phyloP scores from a whole-genome alignment of 2,329 filamentous ascomycete genomes.

The Hymenoscyphus repandus region DNA sequence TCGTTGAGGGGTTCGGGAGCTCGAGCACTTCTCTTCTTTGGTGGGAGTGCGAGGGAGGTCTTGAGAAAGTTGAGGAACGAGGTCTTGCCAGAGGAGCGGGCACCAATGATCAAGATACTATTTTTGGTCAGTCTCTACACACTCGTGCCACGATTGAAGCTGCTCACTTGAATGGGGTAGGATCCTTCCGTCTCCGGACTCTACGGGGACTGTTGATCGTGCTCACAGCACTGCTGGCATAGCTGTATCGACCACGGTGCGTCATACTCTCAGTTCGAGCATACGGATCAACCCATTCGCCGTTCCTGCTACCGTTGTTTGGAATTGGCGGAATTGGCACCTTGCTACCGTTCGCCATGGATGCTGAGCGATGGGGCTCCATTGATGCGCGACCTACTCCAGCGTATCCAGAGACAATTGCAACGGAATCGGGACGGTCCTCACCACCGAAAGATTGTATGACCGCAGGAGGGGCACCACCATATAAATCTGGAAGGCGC shows the following conservation, averaged over 20 bases:
- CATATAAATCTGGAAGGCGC: constrained; percentile 45
- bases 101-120: constrained; percentile 86
- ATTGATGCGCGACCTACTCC: constrained; percentile 45
- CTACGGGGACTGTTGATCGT: constrained; percentile 89
- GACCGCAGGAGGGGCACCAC: constrained; percentile 25
- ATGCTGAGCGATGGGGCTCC: constrained; percentile 39
- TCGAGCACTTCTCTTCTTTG: constrained; percentile 59
- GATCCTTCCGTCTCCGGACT: constrained; percentile 91
- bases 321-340: constrained; percentile 55
- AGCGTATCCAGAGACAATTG: constrained; percentile 49
- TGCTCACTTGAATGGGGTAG: constrained; percentile 94
- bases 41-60: constrained; percentile 75
- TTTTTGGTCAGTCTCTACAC: constrained; percentile 13
- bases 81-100: constrained; percentile 84
- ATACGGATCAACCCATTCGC: constrained; percentile 67
- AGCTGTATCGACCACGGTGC: constrained; percentile 91
- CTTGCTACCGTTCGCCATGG: constrained; percentile 20
- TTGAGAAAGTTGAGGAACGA: constrained; percentile 96
- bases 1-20: constrained; percentile 33
- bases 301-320: constrained; percentile 27
- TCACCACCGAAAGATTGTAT: constrained; percentile 50
- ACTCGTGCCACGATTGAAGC: neutral
- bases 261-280: constrained; percentile 91
- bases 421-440: constrained; percentile 56
- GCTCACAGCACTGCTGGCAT: constrained; percentile 86